phyloP scores from a whole-genome alignment of 164 flowering plant genomes.

The Magnolia changhungtana region DNA sequence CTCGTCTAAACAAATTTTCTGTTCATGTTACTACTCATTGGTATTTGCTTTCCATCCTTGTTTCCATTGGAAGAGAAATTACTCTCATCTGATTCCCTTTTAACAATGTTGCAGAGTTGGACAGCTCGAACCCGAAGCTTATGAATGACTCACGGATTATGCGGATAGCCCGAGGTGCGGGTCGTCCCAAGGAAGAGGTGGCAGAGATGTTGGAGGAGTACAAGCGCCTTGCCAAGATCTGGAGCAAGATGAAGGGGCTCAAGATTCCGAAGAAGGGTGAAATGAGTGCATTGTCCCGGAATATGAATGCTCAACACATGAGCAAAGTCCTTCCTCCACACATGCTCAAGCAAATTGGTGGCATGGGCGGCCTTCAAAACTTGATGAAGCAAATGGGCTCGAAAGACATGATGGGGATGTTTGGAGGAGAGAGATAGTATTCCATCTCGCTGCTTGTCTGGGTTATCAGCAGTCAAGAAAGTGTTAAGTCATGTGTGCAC shows the following conservation, averaged over 20 bases:
- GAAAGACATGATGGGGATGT: slow-evolving; percentile 90
- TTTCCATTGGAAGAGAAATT: background rate
- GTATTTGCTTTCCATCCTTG: background rate
- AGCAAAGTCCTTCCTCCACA: slow-evolving; percentile 91
- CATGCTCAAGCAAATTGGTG: slow-evolving; percentile 96
- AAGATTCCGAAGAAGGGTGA: slow-evolving; percentile 96
- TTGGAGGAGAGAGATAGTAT: slow-evolving; percentile 54
- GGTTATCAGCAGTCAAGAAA: background rate
- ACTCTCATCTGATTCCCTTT: background rate
- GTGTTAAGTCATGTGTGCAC: background rate
- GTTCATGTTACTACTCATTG: background rate
- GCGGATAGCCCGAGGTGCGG: slow-evolving; percentile 91
- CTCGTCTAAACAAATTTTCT: no score
- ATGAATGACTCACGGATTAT: slow-evolving; percentile 82
- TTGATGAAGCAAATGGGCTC: slow-evolving; percentile 97
- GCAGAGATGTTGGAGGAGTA: slow-evolving; percentile 96
- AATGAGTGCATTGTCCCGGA: slow-evolving; percentile 85
- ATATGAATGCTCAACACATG: slow-evolving; percentile 97
- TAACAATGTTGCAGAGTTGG: slow-evolving; percentile 63
- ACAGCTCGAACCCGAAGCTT: slow-evolving; percentile 85
- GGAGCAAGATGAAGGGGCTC: slow-evolving; percentile 98
- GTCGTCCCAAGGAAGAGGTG: slow-evolving; percentile 65
- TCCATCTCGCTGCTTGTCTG: background rate
- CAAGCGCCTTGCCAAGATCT: slow-evolving; percentile 88
- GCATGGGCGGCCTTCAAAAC: slow-evolving; percentile 90